These are phyloP conservation scores for Rhexocercosporidium sp. DNA, from an alignment of 2,329 filamentous ascomycete species.

Conservation along the genomic window DNA sequence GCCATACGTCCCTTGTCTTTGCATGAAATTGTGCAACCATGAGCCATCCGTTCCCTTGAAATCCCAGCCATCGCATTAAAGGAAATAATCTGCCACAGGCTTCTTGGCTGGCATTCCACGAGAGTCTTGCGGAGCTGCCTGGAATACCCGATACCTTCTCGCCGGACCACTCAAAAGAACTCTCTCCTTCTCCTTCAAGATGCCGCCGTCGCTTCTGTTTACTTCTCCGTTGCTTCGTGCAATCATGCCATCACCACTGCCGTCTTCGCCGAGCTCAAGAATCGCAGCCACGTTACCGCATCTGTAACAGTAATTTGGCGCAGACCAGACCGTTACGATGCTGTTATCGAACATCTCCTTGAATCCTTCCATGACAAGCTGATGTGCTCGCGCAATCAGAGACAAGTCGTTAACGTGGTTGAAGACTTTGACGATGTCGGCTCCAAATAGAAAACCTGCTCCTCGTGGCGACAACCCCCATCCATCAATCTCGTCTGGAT, in stretches of 20 bases:
- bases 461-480: conserved; percentile 94
- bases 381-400: conserved; percentile 91
- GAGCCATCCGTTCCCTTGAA: background rate
- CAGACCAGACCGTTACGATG: conserved; percentile 99
- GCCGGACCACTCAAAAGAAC: conserved; percentile 73
- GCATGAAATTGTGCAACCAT: background rate
- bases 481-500: conserved; percentile 95
- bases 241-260: conserved; percentile 65
- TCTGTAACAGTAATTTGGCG: conserved; percentile 91
- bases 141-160: conserved; percentile 90
- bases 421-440: conserved; percentile 94
- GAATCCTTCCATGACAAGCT: conserved; percentile 99
- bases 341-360: conserved; percentile 98
- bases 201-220: conserved; percentile 58
- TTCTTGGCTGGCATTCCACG: conserved; percentile 99
- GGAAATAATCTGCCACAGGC: conserved; percentile 95
- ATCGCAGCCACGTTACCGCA: conserved; percentile 97
- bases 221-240: conserved; percentile 49
- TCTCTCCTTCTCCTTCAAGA: conserved; percentile 57
- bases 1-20: background rate
- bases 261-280: conserved; percentile 88
- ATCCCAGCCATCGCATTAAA: conserved; percentile 45
- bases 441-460: conserved; percentile 93
- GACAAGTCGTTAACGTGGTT: conserved; percentile 93
- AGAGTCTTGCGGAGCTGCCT: conserved; percentile 93